Evolutionary conservation across 495 filamentous ascomycete genomes (phyloP).

Genomic region (Annulohypoxylon stygium): DNA sequence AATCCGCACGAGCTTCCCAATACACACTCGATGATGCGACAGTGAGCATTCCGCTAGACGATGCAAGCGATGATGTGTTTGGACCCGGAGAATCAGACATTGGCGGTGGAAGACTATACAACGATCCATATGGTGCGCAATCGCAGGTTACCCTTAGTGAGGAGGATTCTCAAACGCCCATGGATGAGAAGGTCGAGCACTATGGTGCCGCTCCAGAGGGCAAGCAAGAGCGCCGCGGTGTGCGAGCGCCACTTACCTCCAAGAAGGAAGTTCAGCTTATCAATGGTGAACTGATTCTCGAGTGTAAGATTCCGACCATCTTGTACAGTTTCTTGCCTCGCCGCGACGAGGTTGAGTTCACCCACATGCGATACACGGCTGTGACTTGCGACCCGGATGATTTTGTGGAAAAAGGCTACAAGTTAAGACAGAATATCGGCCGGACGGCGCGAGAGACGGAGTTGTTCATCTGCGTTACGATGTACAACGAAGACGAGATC

Average conservation of each 20-base stretch:
- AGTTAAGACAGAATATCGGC: constrained; percentile 94
- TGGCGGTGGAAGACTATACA: constrained; percentile 54
- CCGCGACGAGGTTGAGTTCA: constrained; percentile 94
- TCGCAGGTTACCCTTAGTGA: constrained; percentile 65
- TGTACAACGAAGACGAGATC: constrained; percentile 99
- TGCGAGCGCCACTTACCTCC: constrained; percentile 86
- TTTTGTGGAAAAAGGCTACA: constrained; percentile 88
- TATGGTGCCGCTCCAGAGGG: constrained; percentile 90
- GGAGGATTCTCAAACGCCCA: constrained; percentile 58
- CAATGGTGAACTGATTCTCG: constrained; percentile 96
- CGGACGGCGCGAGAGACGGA: constrained; percentile 92
- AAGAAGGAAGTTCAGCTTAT: constrained; percentile 95
- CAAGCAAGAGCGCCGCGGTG: constrained; percentile 84
- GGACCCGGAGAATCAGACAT: constrained; percentile 68
- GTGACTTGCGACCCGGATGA: constrained; percentile 98
- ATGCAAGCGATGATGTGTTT: constrained; percentile 79
- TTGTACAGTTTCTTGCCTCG: constrained; percentile 94
- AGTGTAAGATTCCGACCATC: constrained; percentile 99
- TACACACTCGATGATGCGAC: constrained; percentile 66
- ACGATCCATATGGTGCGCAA: constrained; percentile 74
- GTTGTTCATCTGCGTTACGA: constrained; percentile 96
- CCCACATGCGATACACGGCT: constrained; percentile 99
- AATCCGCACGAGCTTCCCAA: constrained; percentile 53
- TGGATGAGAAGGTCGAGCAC: constrained; percentile 72
- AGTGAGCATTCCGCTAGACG: constrained; percentile 70